A percentile compares a stretch with the other conserved stretches of the same genome.
Evolutionary conservation across 2,329 filamentous ascomycete species (phyloP).

Genomic region (Aspergillus amoenus): DNA sequence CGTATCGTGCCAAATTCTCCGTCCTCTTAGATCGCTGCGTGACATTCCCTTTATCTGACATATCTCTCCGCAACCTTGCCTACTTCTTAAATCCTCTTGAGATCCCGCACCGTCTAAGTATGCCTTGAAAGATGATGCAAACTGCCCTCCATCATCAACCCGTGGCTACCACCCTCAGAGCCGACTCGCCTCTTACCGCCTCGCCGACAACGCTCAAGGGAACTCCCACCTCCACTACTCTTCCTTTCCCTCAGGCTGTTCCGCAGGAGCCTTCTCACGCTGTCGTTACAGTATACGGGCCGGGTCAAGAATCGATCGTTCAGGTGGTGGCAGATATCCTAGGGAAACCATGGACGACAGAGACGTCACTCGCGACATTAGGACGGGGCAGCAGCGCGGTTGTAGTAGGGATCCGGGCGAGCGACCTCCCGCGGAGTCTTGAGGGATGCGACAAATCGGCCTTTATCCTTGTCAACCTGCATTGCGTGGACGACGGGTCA

Average conservation of each 20-base stretch:
- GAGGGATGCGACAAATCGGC: conserved; percentile 57
- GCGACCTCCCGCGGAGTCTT: conserved; percentile 58
- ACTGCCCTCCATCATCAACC: conserved; percentile 30
- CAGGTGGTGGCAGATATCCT: conserved; percentile 75
- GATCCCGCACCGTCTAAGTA: conserved; percentile 16
- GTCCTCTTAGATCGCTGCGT: conserved; percentile 1
- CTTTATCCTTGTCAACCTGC: conserved; percentile 71
- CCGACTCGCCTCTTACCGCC: conserved; percentile 22
- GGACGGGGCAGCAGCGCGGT: conserved; percentile 56
- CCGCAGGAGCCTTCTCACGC: conserved; percentile 24
- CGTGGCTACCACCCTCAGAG: conserved; percentile 33
- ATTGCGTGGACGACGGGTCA: conserved; percentile 70
- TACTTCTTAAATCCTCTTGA: not conserved
- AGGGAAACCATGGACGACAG: conserved; percentile 68
- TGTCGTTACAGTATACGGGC: conserved; percentile 67
- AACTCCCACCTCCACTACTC: conserved; percentile 13
- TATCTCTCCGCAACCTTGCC: not conserved
- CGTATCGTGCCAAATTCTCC: conserved; percentile 8
- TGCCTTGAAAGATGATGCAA: conserved; percentile 28
- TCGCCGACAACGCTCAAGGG: conserved; percentile 25
- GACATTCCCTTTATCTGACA: not conserved
- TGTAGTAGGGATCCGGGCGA: conserved; percentile 66
- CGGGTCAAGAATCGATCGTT: conserved; percentile 71
- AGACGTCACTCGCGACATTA: conserved; percentile 57
- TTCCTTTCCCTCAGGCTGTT: conserved; percentile 8